Evolutionary conservation across 257 asterid species (phyloP), one percentile per base, ranked within the genome.

Genomic region (Nicotiana noctiflora): DNA sequence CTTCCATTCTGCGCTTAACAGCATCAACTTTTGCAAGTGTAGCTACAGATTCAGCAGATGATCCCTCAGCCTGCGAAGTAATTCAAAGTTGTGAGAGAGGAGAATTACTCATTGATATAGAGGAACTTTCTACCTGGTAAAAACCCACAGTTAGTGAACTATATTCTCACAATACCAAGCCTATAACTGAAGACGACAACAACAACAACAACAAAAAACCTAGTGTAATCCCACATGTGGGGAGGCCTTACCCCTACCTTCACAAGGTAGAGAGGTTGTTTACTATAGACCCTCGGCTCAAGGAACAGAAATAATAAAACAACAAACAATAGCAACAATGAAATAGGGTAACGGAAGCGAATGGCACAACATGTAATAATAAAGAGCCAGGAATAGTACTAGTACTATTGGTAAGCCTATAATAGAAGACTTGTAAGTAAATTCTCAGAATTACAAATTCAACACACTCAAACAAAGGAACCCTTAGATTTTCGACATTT

Each of bases 1-100:
- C 89, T 87, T 96, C 98, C 99, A 94, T 96, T 89, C 98, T 90
- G 84, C 92, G 93, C 91, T 92, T 96, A 67, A 96, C 97, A 31
- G 97, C 91, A 88, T 96, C 99, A 75, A 96, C 93, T 86, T 90
- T 96, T 29, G 98, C 94, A 75, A 96, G 94, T 59, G 98, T 92
- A 10, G 97, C 88, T 60, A 96, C 89, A 56, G 98, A 92, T 85
- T 94, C 98, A 15, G 98, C 98, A 46, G 99, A 94, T 56, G 98
- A 91, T 82, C 97, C 99, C 90, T 95, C 98, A 8, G 98, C 99
- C 99, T 96, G 82, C 63, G 62, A 83, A 34, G 34, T 14, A 72
- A 80, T 83, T 79, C 78, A 27, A 53, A 64, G 77, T 8, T 60
- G 51, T 31, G 65, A 63, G 32, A 46, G 6, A 27, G 75, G 78